Conservation (phyloP, 768 basidiomycete species). For the Hypsizygus marmoreus region DNA sequence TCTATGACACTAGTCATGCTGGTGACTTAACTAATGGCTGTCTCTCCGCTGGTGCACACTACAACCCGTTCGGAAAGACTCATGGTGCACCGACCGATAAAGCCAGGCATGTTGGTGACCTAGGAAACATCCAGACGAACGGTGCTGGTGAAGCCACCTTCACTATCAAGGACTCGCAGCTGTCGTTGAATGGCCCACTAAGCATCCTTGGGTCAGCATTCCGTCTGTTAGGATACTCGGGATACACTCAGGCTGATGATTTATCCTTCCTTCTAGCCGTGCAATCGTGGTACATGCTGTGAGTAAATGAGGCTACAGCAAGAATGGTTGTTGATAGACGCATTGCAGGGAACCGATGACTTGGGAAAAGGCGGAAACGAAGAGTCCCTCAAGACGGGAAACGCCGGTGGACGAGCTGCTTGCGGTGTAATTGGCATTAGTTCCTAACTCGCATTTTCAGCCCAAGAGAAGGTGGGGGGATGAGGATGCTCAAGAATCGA, state of each 20-base stretch:
- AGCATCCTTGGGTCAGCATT: slow-evolving; percentile 68
- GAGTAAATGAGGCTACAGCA: slow-evolving; percentile 19
- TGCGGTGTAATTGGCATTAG: slow-evolving; percentile 76
- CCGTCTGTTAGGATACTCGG: neutral
- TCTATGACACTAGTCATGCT: slow-evolving; percentile 34
- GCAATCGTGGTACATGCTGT: slow-evolving; percentile 77
- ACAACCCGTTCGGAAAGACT: slow-evolving; percentile 65
- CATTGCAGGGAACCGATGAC: slow-evolving; percentile 65
- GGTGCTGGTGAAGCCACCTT: slow-evolving; percentile 57
- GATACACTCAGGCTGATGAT: slow-evolving; percentile 1
- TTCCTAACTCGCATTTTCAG: too few species aligned
- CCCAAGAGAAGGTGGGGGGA: too few species aligned
- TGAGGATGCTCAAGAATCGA: too few species aligned
- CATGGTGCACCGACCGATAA: slow-evolving; percentile 65
- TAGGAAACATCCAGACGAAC: slow-evolving; percentile 75
- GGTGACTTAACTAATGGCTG: slow-evolving; percentile 74
- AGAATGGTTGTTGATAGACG: slow-evolving; percentile 4
- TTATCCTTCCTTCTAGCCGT: slow-evolving; percentile 42
- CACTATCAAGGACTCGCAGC: slow-evolving; percentile 55
- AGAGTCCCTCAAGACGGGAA: slow-evolving; percentile 77
- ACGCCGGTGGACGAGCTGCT: slow-evolving; percentile 75
- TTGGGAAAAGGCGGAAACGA: slow-evolving; percentile 68
- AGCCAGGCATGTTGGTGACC: slow-evolving; percentile 70
- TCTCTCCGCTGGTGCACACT: slow-evolving; percentile 70
- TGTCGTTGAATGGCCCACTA: slow-evolving; percentile 67